Percentiles rank a stretch among this genome's conserved stretches.
Conservation (phyloP, 352 stramenopile genomes). For the Globisporangium carolinianum region DNA sequence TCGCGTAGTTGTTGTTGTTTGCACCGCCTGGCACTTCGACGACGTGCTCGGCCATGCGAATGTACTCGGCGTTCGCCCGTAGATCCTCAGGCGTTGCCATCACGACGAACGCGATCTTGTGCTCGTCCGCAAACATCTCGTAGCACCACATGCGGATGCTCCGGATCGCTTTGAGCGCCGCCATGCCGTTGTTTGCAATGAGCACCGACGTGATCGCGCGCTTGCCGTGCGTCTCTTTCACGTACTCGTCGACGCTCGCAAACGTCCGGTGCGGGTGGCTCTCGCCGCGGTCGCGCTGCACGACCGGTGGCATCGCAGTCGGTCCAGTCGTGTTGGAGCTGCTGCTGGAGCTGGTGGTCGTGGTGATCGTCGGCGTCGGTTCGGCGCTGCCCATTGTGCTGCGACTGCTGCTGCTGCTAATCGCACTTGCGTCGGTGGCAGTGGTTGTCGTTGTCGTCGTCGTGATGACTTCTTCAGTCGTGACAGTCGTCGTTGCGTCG, state of each 20-base stretch:
- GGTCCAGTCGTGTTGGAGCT: no score
- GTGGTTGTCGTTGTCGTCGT: constrained; percentile 2
- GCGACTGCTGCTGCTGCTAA: not conserved
- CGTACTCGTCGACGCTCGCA: constrained; percentile 88
- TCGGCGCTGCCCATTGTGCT: constrained; percentile 4
- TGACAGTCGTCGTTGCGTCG: constrained; percentile 7
- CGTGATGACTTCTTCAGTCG: constrained; percentile 1
- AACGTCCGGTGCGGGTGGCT: constrained; percentile 74
- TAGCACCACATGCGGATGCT: constrained; percentile 98
- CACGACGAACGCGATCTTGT: constrained; percentile 95
- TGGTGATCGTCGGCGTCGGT: not conserved
- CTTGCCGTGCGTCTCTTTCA: constrained; percentile 83
- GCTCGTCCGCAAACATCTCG: constrained; percentile 95
- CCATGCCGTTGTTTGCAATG: constrained; percentile 99
- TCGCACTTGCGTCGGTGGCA: not conserved
- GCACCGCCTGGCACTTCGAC: constrained; percentile 98
- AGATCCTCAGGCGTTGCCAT: constrained; percentile 99
- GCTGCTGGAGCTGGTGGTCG: no score
- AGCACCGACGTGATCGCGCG: constrained; percentile 95
- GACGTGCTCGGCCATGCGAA: constrained; percentile 99
- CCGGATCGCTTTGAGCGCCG: constrained; percentile 98
- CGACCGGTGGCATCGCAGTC: not conserved
- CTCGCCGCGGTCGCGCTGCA: constrained; percentile 39
- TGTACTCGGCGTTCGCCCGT: constrained; percentile 99
- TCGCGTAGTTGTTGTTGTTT: constrained; percentile 99